Evolutionary conservation across 768 basidiomycete species (phyloP).

Genomic region (Erythrobasidium yunnanense): DNA sequence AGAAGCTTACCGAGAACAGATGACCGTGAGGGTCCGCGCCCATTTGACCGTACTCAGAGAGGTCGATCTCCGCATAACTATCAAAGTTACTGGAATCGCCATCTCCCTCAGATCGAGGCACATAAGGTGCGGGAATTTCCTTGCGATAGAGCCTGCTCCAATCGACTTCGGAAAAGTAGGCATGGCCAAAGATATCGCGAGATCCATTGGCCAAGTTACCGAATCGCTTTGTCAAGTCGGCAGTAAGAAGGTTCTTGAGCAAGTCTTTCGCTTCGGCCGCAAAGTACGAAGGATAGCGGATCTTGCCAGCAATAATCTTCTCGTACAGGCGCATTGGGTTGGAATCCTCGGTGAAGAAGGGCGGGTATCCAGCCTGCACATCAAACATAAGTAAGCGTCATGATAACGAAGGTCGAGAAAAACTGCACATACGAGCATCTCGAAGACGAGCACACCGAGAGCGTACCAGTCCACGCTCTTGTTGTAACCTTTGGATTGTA

Average conservation of each 20-base stretch:
- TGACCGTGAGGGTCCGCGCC: constrained; percentile 38
- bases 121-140: constrained; percentile 89
- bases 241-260: constrained; percentile 76
- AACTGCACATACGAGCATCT: constrained; percentile 67
- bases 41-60: constrained; percentile 33
- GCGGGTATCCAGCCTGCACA: constrained; percentile 48
- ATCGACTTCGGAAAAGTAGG: constrained; percentile 91
- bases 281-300: constrained; percentile 83
- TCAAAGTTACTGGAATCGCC: constrained; percentile 72
- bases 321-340: constrained; percentile 98
- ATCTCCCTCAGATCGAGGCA: constrained; percentile 80
- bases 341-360: constrained; percentile 77
- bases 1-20: constrained; percentile 32
- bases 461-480: constrained; percentile 99
- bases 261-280: constrained; percentile 81
- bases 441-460: constrained; percentile 89
- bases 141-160: constrained; percentile 55
- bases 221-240: constrained; percentile 80
- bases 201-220: constrained; percentile 92
- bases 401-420: neutral
- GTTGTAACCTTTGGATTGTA: constrained; percentile 92
- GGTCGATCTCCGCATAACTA: constrained; percentile 33
- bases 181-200: constrained; percentile 78
- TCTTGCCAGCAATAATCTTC: constrained; percentile 80
- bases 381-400: neutral